A percentile compares a stretch with the other conserved stretches of the same genome.
Conservation (phyloP, 441 rosid genomes). For the Breynia disticha region DNA sequence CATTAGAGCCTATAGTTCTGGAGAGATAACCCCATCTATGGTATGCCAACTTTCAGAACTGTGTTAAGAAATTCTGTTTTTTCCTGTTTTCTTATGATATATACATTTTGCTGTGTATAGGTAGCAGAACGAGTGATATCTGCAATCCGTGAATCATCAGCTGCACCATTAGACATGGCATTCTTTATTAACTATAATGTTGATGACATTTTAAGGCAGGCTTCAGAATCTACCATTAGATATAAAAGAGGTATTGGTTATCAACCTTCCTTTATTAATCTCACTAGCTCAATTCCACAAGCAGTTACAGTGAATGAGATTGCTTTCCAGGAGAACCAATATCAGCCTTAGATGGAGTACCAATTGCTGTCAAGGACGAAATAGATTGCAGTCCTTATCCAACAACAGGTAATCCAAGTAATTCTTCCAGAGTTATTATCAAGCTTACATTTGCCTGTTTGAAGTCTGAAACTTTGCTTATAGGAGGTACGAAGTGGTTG, state of each 20-base stretch:
- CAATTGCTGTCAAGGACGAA: slow-evolving; percentile 67
- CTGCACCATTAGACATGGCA: slow-evolving; percentile 36
- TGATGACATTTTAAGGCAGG: slow-evolving; percentile 50
- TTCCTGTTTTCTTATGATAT: not conserved
- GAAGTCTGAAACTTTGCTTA: not conserved
- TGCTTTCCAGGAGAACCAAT: slow-evolving; percentile 41
- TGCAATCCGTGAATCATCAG: slow-evolving; percentile 36
- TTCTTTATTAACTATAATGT: slow-evolving; percentile 43
- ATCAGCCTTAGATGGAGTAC: slow-evolving; percentile 64
- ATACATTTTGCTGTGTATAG: slow-evolving; percentile 11
- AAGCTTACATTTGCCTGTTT: not conserved
- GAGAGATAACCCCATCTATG: slow-evolving; percentile 38
- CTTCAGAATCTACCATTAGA: slow-evolving; percentile 44
- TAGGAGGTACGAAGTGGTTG: slow-evolving; percentile 76
- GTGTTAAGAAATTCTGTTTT: not conserved
- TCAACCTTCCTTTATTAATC: not conserved
- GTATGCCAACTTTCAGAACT: slow-evolving; percentile 13
- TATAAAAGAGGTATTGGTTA: slow-evolving; percentile 37
- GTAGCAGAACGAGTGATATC: slow-evolving; percentile 48
- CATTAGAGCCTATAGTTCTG: slow-evolving; percentile 36
- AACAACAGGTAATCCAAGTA: slow-evolving; percentile 39
- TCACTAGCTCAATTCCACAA: not conserved
- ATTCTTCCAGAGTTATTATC: no score
- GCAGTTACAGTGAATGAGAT: not conserved
- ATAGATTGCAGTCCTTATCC: slow-evolving; percentile 73